A percentile compares a stretch with the other conserved stretches of the same genome.
Conservation (phyloP, 148 eudicot species). For the Rhododendron ferrugineum region DNA sequence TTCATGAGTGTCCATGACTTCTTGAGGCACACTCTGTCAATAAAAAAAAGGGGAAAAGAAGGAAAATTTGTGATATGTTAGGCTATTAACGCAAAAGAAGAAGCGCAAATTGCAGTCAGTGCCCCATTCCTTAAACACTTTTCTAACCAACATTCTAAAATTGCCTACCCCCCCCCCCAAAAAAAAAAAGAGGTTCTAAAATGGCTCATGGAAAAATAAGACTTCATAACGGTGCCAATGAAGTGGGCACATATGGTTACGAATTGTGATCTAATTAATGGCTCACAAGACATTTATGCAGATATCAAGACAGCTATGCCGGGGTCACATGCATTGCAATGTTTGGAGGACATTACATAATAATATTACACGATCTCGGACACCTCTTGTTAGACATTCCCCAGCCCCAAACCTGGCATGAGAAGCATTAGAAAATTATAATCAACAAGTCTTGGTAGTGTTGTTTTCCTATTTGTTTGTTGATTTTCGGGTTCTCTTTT, state of each 20-base stretch:
- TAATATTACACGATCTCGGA: not conserved
- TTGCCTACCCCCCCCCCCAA: not conserved
- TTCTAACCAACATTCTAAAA: not conserved
- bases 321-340: not conserved
- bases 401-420: not conserved
- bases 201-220: not conserved
- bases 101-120: not conserved
- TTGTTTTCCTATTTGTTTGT: not conserved
- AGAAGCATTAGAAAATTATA: not conserved
- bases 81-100: not conserved
- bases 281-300: not conserved
- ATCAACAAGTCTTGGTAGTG: not conserved
- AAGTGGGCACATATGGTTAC: not conserved
- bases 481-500: not conserved
- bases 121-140: not conserved
- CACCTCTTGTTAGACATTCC: not conserved
- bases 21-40: slow-evolving; percentile 79
- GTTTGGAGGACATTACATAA: not conserved
- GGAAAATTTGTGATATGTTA: not conserved
- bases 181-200: not conserved
- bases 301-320: not conserved
- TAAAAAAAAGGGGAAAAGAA: not conserved
- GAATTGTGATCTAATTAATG: not conserved
- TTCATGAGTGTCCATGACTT: slow-evolving; percentile 72
- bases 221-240: not conserved